Base-by-base conservation (phyloP, 2,329 filamentous ascomycete genomes). In the Metarhizium album region DNA sequence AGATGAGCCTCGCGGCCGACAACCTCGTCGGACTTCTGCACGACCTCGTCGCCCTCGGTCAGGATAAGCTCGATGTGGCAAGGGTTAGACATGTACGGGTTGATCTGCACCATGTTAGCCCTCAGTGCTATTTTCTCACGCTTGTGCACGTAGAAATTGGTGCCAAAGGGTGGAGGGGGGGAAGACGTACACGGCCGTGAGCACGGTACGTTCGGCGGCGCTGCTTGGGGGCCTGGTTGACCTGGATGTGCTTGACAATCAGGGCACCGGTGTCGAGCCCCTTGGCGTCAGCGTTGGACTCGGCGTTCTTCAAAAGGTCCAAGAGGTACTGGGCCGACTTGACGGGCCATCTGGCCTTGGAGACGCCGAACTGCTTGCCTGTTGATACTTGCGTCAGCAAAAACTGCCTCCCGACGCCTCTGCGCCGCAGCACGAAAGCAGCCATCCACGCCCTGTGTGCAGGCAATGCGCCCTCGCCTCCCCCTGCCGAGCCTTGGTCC, bases 41-140 rank as follows among this genome's bases (percentile, higher is more conserved):
- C 89, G 65, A 86, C 83, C 83, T 98, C 94, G 70, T 94, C 87
- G 67, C 81, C 90, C 83, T 98, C 94, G 70, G 91, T 95, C 66
- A 98, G 84, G 83, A 98, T 98, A 68, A 98, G 80, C 82, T 98
- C 94, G 75, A 98, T 95, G 86, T 98, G 93, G 87, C 91, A 98
- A 64, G 93, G 93, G 85, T 95, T 95, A 64, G 90, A 96, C 94
- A 98, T 97, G 84, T 97, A 98, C 59, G 93, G 93, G 86, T 98
- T 98, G 81, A 98, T 98, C 90, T 96, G 24, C 55, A 42, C 13
- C n/a, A 45, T 49, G 20, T 47, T 55, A 70, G 61, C 71, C 62
- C 47, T 49, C 42, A 29, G 51, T 23, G 45, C 16, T 11, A n/a
- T n/a, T n/a, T n/a, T 33, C 18, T 16, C 16, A 8, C 4, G 7